Evolutionary conservation across 805 yeast species (phyloP), one percentile per base, ranked within the genome.

Genomic region (Saccharomycopsis javanensis): DNA sequence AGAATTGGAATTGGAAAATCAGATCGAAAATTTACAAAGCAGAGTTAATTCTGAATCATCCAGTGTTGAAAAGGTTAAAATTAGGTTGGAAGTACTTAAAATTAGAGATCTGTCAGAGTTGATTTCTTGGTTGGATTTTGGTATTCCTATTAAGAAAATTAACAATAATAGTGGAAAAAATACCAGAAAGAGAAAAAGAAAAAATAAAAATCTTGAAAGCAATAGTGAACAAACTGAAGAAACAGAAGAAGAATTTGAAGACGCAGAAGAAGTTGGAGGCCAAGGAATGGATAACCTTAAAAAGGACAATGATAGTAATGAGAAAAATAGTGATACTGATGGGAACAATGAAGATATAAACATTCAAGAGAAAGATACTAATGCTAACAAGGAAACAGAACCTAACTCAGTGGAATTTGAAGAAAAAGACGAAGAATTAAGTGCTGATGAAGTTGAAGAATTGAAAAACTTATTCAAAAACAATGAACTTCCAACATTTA

Each of bases 1-100:
- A 16, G 90, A 86, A 66, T 77, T 86, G 52, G 92, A 86, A 64
- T 69, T 85, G 28, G 78, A 77, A 30, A 83, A 81, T 64, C 80
- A 79, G 63, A 68, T 84, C 54, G 91, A 85, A 57, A 82, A 81
- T 62, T 75, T 77, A 58, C 76, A 75, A 57, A 65, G 72, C 1
- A 63, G 74, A 2, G 63, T 74, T 4, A 69, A 64, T 34, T 69
- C 70, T 25, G 65, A 78, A 11, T 69, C 73, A 45, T 76, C 71
- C 20, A 77, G 74, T 54, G 69, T 75, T 0, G 68, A 67, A 18
- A 69, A 68, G 2, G 66, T 73, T 18, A 68, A 75, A 37, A 72
- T 71, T 2, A 75, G 74, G 28, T 71, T 84, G 16, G 67, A 70
- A 0, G 64, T 67, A 0, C 67, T 81, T 50, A 77, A 77, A 51